phyloP scores from a whole-genome alignment of 306 rosid genomes.

The Lithocarpus polystachyus region DNA sequence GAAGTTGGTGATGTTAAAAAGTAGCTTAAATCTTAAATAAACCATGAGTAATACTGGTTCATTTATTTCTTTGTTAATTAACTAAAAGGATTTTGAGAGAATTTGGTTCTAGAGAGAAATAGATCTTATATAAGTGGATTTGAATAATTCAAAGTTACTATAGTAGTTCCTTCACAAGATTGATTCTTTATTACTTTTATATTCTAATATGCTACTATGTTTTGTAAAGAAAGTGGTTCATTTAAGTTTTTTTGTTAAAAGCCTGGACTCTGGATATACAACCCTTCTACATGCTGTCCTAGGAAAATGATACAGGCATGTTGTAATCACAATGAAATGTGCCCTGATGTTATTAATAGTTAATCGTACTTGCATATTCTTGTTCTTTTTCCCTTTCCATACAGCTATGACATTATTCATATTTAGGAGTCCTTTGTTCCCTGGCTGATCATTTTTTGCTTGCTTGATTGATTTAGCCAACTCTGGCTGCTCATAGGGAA shows the following conservation, averaged over 20 bases:
- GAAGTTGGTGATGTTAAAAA: background rate
- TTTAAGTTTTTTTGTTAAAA: background rate
- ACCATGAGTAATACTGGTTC: no score
- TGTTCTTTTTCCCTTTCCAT: background rate
- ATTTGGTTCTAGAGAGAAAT: no score
- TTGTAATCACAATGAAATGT: background rate
- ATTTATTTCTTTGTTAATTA: no score
- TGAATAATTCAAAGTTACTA: background rate
- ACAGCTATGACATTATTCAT: background rate
- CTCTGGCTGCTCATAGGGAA: background rate
- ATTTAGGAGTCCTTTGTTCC: background rate
- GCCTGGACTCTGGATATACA: background rate
- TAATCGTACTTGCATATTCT: background rate
- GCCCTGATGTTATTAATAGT: background rate
- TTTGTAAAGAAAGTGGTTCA: background rate
- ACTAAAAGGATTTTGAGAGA: no score
- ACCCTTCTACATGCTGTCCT: background rate
- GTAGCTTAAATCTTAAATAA: no score
- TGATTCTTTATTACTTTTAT: background rate
- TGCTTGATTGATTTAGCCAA: background rate
- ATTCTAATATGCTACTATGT: background rate
- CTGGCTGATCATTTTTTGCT: background rate
- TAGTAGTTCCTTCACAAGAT: background rate
- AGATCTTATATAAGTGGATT: no score
- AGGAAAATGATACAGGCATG: background rate